These are phyloP conservation scores for Vicia faba DNA, from an alignment of 306 rosid species.

Conservation along the genomic window DNA sequence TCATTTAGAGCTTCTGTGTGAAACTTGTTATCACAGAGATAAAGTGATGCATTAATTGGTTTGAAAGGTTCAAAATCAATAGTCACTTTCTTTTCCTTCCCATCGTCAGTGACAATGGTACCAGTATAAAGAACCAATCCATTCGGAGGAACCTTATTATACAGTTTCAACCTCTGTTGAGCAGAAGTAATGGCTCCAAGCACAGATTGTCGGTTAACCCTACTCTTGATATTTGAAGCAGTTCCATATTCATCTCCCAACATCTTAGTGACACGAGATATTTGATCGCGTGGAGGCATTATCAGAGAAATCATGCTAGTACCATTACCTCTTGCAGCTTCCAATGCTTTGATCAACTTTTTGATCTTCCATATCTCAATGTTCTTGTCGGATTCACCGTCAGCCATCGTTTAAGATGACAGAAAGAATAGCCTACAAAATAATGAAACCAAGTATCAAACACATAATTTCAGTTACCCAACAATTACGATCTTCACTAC, in stretches of 20 bases:
- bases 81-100: slow-evolving; percentile 92
- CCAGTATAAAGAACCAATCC: slow-evolving; percentile 86
- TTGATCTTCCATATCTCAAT: slow-evolving; percentile 95
- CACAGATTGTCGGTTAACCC: slow-evolving; percentile 90
- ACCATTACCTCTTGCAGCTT: slow-evolving; percentile 89
- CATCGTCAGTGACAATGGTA: slow-evolving; percentile 85
- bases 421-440: slow-evolving; percentile 33
- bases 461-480: neutral
- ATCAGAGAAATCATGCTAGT: slow-evolving; percentile 94
- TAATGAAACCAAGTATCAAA: slow-evolving; percentile 3
- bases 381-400: slow-evolving; percentile 85
- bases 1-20: slow-evolving; percentile 88
- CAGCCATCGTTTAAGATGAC: slow-evolving; percentile 52
- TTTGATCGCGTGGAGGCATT: slow-evolving; percentile 93
- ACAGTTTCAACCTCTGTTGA: slow-evolving; percentile 85
- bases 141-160: slow-evolving; percentile 87
- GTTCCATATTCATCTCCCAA: slow-evolving; percentile 94
- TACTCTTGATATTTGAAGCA: slow-evolving; percentile 88
- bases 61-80: slow-evolving; percentile 90
- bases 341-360: slow-evolving; percentile 84
- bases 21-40: slow-evolving; percentile 89
- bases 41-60: slow-evolving; percentile 85
- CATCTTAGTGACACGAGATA: slow-evolving; percentile 92
- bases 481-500: neutral
- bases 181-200: slow-evolving; percentile 90